Base-by-base conservation (phyloP, 441 rosid species). In the Erysimum cheiri region DNA sequence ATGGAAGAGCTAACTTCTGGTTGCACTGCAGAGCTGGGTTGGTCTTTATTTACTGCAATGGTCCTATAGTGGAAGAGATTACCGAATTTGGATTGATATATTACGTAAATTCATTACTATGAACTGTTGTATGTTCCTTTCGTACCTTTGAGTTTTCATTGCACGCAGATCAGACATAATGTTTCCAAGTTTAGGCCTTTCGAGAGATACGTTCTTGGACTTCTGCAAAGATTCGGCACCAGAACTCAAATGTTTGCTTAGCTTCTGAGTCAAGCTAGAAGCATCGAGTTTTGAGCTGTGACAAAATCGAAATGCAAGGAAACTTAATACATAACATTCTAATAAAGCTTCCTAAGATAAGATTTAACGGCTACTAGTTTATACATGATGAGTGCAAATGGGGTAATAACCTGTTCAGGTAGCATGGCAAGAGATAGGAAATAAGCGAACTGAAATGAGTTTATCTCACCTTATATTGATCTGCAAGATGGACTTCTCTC, bases 131-230 rank as follows among this genome's bases (percentile, higher is more conserved):
- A 36, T 49, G 29, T 59, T 64, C 47, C 22, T 39, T 67, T 73
- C 55, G 63, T 68, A 91, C 98, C 91, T 84, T 64, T 69, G 77
- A 58, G 43, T 70, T 67, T 73, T 87, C 58, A 82, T 71, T 77
- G 81, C 64, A 77, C 87, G 81, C 59, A 80, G 64, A 82, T 77
- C 84, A 77, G 83, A 63, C 63, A 69, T 46, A 55, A 64, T 79
- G 85, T 80, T 86, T 54, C 36, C 82, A 80, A 72, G 69, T 77
- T 82, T 82, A 70, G 74, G 78, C 61, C 73, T 82, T 73, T 85
- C 88, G 57, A 76, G 57, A 72, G 84, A 56, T 56, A 24, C 53
- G 14, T 71, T 24, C 78, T 64, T 84, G 31, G 81, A 60, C 68
- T 71, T 85, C 64, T 40, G 69, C 55, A 63, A 52, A 62, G 82